phyloP scores from a whole-genome alignment of 2,329 filamentous ascomycete species.

The Colletotrichum sp. region DNA sequence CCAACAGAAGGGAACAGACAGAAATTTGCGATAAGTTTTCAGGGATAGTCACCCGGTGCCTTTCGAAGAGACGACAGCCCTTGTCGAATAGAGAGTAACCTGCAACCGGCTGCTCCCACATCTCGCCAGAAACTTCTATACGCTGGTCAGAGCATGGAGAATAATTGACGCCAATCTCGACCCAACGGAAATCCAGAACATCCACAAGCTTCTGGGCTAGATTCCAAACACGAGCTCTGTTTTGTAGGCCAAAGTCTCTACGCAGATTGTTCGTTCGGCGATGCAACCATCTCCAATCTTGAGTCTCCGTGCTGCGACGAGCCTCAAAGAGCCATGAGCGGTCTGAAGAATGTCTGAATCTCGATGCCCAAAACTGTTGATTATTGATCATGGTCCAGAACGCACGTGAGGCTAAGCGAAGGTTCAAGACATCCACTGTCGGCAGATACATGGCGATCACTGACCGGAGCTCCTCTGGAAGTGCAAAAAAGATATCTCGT shows the following conservation, averaged over 20 bases:
- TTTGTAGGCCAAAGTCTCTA: not conserved
- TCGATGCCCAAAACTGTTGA: not conserved
- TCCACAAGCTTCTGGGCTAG: not conserved
- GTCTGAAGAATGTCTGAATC: not conserved
- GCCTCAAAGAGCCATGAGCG: not conserved
- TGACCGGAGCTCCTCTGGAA: not conserved
- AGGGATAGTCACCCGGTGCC: not conserved
- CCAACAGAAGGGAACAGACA: not conserved
- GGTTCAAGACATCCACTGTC: not conserved
- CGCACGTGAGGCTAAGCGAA: not conserved
- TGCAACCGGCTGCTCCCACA: not conserved
- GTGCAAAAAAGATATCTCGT: not conserved
- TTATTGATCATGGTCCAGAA: not conserved
- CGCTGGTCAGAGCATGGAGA: not conserved
- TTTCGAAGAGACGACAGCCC: not conserved
- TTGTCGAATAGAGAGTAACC: not conserved
- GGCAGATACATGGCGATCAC: not conserved
- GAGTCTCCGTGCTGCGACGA: not conserved
- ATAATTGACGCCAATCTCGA: not conserved
- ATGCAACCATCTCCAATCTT: not conserved
- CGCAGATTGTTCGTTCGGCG: not conserved
- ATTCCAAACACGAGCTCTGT: not conserved
- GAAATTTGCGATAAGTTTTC: not conserved
- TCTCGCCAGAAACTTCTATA: not conserved
- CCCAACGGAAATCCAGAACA: not conserved